phyloP scores from a whole-genome alignment of 192 early-diverging fungal genomes.

The Gryganskiella cystojenkinii region DNA sequence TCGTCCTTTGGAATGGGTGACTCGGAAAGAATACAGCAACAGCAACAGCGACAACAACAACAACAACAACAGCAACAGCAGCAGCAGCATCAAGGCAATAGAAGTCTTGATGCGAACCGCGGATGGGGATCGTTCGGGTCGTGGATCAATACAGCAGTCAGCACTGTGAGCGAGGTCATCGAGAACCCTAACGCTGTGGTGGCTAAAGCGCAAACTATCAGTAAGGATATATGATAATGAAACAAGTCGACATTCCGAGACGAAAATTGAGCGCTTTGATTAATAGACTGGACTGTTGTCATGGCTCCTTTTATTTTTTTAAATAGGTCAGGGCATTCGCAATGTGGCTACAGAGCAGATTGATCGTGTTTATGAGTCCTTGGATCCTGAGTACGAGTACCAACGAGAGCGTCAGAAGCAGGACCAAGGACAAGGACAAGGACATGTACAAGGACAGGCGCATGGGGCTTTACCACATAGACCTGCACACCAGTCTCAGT shows the following conservation, averaged over 20 bases:
- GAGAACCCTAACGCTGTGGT: constrained; percentile 48
- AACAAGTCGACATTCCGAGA: neutral
- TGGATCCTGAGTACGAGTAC: constrained; percentile 47
- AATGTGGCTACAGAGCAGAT: constrained; percentile 44
- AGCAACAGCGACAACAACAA: neutral
- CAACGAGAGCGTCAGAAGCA: constrained; percentile 27
- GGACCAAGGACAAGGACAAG: neutral
- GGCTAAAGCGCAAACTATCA: constrained; percentile 34
- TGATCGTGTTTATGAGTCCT: constrained; percentile 47
- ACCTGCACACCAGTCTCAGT: neutral
- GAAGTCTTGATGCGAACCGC: constrained; percentile 1
- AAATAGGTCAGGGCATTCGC: constrained; percentile 37
- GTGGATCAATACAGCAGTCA: constrained; percentile 47
- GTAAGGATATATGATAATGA: constrained; percentile 8
- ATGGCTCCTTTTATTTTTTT: neutral
- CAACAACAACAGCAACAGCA: neutral
- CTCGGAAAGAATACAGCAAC: neutral
- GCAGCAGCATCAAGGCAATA: neutral
- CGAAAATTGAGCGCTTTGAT: too few relatives aligned
- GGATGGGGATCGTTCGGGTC: constrained; percentile 48
- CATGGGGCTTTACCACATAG: neutral
- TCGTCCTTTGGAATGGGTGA: neutral
- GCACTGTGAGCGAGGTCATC: constrained; percentile 44
- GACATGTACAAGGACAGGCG: neutral
- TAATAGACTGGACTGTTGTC: neutral